Conservation (phyloP, 805 yeast genomes). For the Soucietia sequanensis region DNA sequence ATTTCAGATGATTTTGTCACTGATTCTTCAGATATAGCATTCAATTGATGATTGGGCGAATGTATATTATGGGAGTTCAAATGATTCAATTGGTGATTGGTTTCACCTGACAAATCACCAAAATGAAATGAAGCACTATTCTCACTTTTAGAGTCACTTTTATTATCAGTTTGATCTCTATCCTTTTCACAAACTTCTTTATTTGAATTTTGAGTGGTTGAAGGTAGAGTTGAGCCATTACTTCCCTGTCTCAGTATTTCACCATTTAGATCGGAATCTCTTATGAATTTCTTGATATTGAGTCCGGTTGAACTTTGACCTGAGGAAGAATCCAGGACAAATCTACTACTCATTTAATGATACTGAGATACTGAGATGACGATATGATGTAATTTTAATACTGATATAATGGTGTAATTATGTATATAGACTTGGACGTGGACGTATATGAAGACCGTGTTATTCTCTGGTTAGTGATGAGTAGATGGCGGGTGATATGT, state of each 20-base stretch:
- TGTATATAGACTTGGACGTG: no score
- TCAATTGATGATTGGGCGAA: background rate
- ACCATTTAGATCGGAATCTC: constrained; percentile 28
- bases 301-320: constrained; percentile 21
- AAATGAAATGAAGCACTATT: background rate
- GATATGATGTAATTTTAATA: no score
- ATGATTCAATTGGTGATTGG: no score
- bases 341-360: constrained; percentile 6
- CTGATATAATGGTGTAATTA: no score
- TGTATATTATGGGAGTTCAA: background rate
- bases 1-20: background rate
- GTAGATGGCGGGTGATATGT: no score
- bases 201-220: constrained; percentile 2
- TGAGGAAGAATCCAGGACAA: constrained; percentile 18
- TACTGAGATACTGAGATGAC: background rate
- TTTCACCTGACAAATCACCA: background rate
- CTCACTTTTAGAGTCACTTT: background rate
- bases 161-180: no score
- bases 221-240: constrained; percentile 17
- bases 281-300: constrained; percentile 25
- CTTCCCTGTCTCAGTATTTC: no score
- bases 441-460: no score
- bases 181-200: no score
- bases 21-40: constrained; percentile 5
- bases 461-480: no score